These are phyloP conservation scores for Globisporangium apiculatum DNA, from an alignment of 352 stramenopile genomes.

Conservation along the genomic window DNA sequence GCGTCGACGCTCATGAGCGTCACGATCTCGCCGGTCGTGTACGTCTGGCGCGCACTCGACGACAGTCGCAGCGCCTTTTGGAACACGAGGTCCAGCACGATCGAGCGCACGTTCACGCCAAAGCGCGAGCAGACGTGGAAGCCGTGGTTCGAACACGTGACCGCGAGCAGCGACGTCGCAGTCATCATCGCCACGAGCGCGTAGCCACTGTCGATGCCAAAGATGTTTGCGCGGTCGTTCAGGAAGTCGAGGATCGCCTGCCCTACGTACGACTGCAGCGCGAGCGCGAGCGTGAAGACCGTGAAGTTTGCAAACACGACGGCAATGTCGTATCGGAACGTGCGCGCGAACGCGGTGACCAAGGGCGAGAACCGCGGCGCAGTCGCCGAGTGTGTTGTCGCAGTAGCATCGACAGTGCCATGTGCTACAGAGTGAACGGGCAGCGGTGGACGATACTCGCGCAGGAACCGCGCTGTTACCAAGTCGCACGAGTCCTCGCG, in stretches of 20 bases:
- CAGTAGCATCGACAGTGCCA: background rate
- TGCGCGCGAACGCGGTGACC: slow-evolving; percentile 13
- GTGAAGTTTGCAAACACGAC: slow-evolving; percentile 21
- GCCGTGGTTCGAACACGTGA: slow-evolving; percentile 16
- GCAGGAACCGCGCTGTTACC: slow-evolving; percentile 5
- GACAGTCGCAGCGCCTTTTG: slow-evolving; percentile 19
- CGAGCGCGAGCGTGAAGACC: slow-evolving; percentile 1
- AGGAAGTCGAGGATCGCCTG: slow-evolving; percentile 1
- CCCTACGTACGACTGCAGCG: background rate
- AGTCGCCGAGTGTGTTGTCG: background rate
- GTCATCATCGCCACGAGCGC: slow-evolving; percentile 19
- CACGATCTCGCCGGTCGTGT: slow-evolving; percentile 19
- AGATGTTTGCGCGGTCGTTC: background rate
- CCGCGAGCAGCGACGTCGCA: slow-evolving; percentile 9
- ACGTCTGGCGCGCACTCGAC: slow-evolving; percentile 9
- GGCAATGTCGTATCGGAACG: slow-evolving; percentile 22
- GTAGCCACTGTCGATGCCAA: slow-evolving; percentile 5
- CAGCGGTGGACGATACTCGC: slow-evolving; percentile 2
- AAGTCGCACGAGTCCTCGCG: slow-evolving; percentile 8
- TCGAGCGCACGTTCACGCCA: slow-evolving; percentile 15
- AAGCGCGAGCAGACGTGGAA: slow-evolving; percentile 16
- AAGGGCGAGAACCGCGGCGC: background rate
- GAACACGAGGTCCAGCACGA: slow-evolving; percentile 19
- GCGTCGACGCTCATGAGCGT: slow-evolving; percentile 22
- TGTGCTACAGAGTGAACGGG: too few relatives aligned